A percentile compares a stretch with the other conserved stretches of the same genome.
Conservation (phyloP, 768 basidiomycete species). For the Amanita thiersii region DNA sequence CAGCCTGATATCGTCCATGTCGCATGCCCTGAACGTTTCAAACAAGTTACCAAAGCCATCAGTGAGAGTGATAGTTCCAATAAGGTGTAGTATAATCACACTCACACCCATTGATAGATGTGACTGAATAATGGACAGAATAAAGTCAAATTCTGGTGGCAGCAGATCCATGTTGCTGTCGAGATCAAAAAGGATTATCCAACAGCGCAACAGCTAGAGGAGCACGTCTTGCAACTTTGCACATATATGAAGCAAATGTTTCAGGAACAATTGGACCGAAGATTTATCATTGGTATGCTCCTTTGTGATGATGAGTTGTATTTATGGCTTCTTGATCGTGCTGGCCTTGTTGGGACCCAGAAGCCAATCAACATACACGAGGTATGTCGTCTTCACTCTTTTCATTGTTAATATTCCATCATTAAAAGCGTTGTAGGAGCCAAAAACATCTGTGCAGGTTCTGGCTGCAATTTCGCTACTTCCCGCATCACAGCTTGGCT, state of each 20-base stretch:
- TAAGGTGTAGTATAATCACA: no score
- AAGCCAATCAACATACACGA: slow-evolving; percentile 9
- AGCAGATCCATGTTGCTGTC: neutral
- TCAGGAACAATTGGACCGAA: slow-evolving; percentile 10
- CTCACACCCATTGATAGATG: no score
- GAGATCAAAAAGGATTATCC: neutral
- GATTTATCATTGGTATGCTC: slow-evolving; percentile 7
- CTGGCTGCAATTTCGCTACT: neutral
- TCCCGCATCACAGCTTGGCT: slow-evolving; percentile 7
- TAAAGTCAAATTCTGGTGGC: no score
- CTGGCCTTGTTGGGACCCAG: slow-evolving; percentile 8
- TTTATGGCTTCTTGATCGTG: slow-evolving; percentile 7
- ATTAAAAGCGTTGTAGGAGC: neutral
- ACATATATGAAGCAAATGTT: slow-evolving; percentile 10
- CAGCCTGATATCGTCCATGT: no score
- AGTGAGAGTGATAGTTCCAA: no score
- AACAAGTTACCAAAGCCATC: no score
- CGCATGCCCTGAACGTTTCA: no score
- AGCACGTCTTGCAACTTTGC: slow-evolving; percentile 1
- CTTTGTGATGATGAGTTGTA: slow-evolving; percentile 8
- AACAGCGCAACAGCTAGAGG: neutral
- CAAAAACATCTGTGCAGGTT: slow-evolving; percentile 1
- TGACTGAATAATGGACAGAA: no score
- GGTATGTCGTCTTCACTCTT: slow-evolving; percentile 6
- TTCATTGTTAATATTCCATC: neutral